phyloP scores from a whole-genome alignment of 2,329 filamentous ascomycete species.

The Ampelomyces quisqualis region DNA sequence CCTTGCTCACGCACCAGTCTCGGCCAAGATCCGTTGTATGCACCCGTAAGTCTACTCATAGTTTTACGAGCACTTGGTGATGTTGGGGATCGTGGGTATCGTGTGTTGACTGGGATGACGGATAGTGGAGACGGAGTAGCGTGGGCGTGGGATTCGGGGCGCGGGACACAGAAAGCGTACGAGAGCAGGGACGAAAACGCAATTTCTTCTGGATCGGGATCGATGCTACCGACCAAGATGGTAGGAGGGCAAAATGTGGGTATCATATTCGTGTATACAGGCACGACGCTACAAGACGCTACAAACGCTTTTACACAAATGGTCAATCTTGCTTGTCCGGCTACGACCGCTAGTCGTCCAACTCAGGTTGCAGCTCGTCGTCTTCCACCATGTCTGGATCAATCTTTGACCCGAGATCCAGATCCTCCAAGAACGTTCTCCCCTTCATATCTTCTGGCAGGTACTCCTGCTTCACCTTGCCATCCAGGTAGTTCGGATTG shows the following conservation, averaged over 20 bases:
- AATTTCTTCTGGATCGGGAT: too few relatives aligned
- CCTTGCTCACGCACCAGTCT: too few relatives aligned
- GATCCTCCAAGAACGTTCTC: constrained; percentile 73
- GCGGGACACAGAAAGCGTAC: too few relatives aligned
- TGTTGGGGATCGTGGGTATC: too few relatives aligned
- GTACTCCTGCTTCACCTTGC: constrained; percentile 83
- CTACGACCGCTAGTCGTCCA: constrained; percentile 18
- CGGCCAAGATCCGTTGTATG: too few relatives aligned
- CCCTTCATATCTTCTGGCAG: constrained; percentile 75
- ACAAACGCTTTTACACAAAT: background rate
- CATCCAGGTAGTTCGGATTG: constrained; percentile 84
- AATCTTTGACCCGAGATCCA: constrained; percentile 74
- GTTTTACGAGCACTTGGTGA: too few relatives aligned
- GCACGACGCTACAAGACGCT: background rate
- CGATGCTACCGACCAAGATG: too few relatives aligned
- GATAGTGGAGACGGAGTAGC: too few relatives aligned
- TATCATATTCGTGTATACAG: constrained; percentile 7
- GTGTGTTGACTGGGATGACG: too few relatives aligned
- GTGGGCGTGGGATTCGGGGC: too few relatives aligned
- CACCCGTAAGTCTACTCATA: too few relatives aligned
- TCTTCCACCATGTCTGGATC: constrained; percentile 54
- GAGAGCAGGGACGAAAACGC: too few relatives aligned
- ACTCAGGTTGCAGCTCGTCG: constrained; percentile 27
- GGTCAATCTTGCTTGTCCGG: background rate
- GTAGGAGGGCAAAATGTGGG: constrained; percentile 1